phyloP scores from a whole-genome alignment of 2,329 filamentous ascomycete genomes.

The Tolypocladium inflatum region DNA sequence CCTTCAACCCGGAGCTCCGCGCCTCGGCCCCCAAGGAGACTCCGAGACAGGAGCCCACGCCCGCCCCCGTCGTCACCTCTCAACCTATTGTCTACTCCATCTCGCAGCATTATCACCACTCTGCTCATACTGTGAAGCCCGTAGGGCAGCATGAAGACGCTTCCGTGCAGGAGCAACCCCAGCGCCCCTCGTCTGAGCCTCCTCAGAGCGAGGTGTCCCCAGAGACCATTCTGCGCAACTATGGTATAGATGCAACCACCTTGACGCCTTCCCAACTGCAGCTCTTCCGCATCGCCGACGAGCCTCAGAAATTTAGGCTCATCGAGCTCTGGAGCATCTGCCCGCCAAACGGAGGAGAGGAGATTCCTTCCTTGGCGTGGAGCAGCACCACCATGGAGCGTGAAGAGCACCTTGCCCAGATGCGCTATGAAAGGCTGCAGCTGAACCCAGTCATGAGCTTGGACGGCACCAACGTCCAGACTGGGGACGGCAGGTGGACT shows the following conservation, averaged over 20 bases:
- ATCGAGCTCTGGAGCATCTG: slow-evolving; percentile 81
- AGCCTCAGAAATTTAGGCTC: slow-evolving; percentile 62
- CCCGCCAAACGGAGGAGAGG: slow-evolving; percentile 51
- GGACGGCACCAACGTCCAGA: slow-evolving; percentile 44
- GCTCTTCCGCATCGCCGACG: slow-evolving; percentile 67
- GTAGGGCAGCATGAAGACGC: slow-evolving; percentile 16
- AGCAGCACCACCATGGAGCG: slow-evolving; percentile 44
- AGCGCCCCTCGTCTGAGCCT: slow-evolving; percentile 41
- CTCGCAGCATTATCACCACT: slow-evolving; percentile 78
- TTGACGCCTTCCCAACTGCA: slow-evolving; percentile 68
- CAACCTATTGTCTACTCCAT: slow-evolving; percentile 58
- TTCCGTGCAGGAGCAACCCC: slow-evolving; percentile 21
- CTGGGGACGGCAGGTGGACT: slow-evolving; percentile 43
- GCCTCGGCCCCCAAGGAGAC: slow-evolving; percentile 12
- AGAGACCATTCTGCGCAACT: slow-evolving; percentile 49
- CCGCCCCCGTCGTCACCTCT: slow-evolving; percentile 15
- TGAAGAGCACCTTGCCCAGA: slow-evolving; percentile 47
- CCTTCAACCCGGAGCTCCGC: slow-evolving; percentile 39
- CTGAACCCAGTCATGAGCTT: slow-evolving; percentile 38
- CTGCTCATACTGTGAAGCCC: slow-evolving; percentile 47
- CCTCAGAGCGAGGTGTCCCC: slow-evolving; percentile 38
- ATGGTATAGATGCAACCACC: slow-evolving; percentile 60
- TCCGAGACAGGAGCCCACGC: slow-evolving; percentile 19
- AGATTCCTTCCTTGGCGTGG: slow-evolving; percentile 44
- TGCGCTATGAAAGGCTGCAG: slow-evolving; percentile 46